Conservation (phyloP, 257 asterid species). For the Solanum microdontum region DNA sequence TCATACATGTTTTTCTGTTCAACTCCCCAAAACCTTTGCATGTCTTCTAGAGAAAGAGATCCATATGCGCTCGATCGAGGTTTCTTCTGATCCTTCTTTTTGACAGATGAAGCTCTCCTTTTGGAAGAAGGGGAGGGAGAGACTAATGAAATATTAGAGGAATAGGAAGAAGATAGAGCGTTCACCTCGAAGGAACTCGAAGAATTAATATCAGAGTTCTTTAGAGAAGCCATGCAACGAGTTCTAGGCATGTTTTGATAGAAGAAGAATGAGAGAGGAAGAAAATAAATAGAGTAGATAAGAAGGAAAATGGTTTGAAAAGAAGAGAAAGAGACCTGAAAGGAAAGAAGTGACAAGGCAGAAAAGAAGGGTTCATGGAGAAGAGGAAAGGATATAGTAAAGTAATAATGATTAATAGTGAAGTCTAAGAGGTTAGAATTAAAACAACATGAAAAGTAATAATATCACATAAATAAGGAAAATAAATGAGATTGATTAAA, state of each 20-base stretch:
- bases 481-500: too few relatives aligned
- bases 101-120: not conserved
- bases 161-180: too few relatives aligned
- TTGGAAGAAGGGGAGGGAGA: not conserved
- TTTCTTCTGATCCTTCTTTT: too few relatives aligned
- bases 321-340: too few relatives aligned
- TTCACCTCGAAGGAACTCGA: not conserved
- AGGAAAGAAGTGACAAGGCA: not conserved
- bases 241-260: not conserved
- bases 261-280: not conserved
- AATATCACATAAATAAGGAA: too few relatives aligned
- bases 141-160: not conserved
- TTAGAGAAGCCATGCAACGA: not conserved
- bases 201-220: not conserved
- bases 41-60: too few relatives aligned
- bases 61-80: not conserved
- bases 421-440: not conserved
- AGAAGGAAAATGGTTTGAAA: not conserved
- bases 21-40: too few relatives aligned
- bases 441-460: not conserved
- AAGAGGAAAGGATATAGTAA: not conserved
- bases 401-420: not conserved
- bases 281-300: not conserved
- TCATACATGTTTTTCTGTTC: too few relatives aligned
- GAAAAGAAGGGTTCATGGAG: not conserved